Conservation (phyloP, 2,329 filamentous ascomycete species). For the Camillea tinctor region DNA sequence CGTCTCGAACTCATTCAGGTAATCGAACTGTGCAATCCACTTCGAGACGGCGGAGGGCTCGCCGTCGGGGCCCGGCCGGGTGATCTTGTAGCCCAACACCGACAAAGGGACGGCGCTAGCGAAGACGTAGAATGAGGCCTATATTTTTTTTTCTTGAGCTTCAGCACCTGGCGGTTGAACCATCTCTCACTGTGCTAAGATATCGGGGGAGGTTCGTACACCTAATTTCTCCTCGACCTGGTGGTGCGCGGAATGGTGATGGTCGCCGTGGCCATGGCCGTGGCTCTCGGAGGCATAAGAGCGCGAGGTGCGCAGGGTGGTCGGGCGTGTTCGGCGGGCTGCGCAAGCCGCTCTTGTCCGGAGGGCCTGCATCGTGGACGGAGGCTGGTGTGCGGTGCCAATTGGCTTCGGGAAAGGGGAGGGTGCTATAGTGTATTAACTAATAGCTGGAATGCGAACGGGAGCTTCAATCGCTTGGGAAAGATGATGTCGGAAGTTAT, state of each 20-base stretch:
- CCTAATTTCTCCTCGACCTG: slow-evolving; percentile 53
- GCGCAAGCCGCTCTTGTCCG: slow-evolving; percentile 45
- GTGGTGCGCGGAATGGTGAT: slow-evolving; percentile 38
- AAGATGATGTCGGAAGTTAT: slow-evolving; percentile 21
- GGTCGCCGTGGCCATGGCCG: slow-evolving; percentile 32
- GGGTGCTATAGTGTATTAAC: neutral
- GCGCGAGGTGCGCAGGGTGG: slow-evolving; percentile 38
- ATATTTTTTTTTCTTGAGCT: neutral
- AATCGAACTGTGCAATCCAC: slow-evolving; percentile 47
- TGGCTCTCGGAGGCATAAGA: slow-evolving; percentile 56
- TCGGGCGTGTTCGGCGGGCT: slow-evolving; percentile 37
- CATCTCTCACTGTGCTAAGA: neutral
- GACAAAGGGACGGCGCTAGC: slow-evolving; percentile 45
- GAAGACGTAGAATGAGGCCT: slow-evolving; percentile 51
- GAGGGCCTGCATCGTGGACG: slow-evolving; percentile 33
- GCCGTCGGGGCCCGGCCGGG: slow-evolving; percentile 48
- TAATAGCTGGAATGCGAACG: slow-evolving; percentile 13
- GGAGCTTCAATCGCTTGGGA: slow-evolving; percentile 3
- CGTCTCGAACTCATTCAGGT: slow-evolving; percentile 49
- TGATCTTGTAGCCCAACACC: slow-evolving; percentile 48
- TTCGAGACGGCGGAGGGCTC: slow-evolving; percentile 46
- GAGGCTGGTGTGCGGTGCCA: slow-evolving; percentile 20
- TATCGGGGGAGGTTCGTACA: slow-evolving; percentile 42
- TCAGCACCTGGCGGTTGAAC: neutral
- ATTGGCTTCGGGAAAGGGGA: slow-evolving; percentile 23